Conservation (phyloP, 2,329 filamentous ascomycete genomes). For the Cytospora piceicola region DNA sequence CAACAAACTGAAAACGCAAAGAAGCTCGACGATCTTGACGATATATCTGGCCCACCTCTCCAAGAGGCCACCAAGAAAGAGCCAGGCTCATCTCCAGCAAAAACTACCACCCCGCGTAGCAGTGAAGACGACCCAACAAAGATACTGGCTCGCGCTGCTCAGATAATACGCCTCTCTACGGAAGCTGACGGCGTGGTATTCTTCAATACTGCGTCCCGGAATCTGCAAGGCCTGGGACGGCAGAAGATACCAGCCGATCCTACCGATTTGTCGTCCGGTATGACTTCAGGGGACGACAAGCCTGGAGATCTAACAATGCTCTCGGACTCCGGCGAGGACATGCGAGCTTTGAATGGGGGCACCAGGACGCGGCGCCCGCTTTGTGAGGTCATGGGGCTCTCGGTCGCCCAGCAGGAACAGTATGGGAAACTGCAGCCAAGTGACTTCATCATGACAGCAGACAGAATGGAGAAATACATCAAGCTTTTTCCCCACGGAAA, state of each 20-base stretch:
- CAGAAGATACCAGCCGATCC: background rate
- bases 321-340: slow-evolving; percentile 15
- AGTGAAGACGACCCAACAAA: slow-evolving; percentile 11
- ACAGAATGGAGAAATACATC: slow-evolving; percentile 23
- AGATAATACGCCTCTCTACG: slow-evolving; percentile 47
- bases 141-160: slow-evolving; percentile 47
- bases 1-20: slow-evolving; percentile 22
- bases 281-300: slow-evolving; percentile 23
- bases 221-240: slow-evolving; percentile 20
- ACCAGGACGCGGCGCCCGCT: background rate
- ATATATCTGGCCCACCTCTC: background rate
- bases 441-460: slow-evolving; percentile 20
- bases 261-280: slow-evolving; percentile 18
- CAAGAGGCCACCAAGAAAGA: slow-evolving; percentile 4
- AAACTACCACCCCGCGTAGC: background rate
- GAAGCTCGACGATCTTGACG: slow-evolving; percentile 23
- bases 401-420: slow-evolving; percentile 22
- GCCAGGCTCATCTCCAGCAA: background rate
- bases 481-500: slow-evolving; percentile 23
- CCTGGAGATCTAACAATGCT: slow-evolving; percentile 7
- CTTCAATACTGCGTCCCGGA: slow-evolving; percentile 31
- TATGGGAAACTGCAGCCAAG: slow-evolving; percentile 14
- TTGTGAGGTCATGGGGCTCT: slow-evolving; percentile 23
- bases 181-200: slow-evolving; percentile 47
- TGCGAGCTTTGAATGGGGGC: background rate